Evolutionary conservation across 1,284 basidiomycete species (phyloP).

Genomic region (Volvariella volvacea): DNA sequence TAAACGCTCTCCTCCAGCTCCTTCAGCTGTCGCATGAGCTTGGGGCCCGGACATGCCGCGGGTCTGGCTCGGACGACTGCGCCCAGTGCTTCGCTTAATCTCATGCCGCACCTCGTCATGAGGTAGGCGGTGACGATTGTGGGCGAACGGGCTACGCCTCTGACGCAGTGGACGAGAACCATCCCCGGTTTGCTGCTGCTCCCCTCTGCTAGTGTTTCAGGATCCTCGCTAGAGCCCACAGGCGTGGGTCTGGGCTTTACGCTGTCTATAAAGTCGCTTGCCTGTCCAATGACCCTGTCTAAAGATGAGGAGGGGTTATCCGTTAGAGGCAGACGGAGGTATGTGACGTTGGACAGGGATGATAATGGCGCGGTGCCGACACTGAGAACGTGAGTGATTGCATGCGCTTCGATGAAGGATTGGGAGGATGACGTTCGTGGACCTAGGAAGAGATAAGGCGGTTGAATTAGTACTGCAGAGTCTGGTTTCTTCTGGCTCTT

Average conservation of each 20-base stretch:
- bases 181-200: neutral
- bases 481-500: too few relatives aligned
- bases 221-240: neutral
- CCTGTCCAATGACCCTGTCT: conserved; percentile 15
- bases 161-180: neutral
- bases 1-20: conserved; percentile 24
- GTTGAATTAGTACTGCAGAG: too few relatives aligned
- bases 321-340: conserved; percentile 26
- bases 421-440: too few relatives aligned
- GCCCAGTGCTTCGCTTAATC: conserved; percentile 26
- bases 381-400: conserved; percentile 30
- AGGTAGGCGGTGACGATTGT: conserved; percentile 46
- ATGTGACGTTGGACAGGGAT: conserved; percentile 20
- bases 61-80: conserved; percentile 23
- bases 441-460: too few relatives aligned
- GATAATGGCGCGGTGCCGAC: conserved; percentile 23
- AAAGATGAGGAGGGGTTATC: conserved; percentile 23
- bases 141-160: conserved; percentile 30
- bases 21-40: conserved; percentile 32
- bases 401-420: conserved; percentile 15
- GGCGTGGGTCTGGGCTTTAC: conserved; percentile 11
- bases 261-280: conserved; percentile 21
- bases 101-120: conserved; percentile 30
- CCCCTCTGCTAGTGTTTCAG: neutral
- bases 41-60: conserved; percentile 27